Base-by-base conservation (phyloP, 2,329 filamentous ascomycete species). In the Aspergillaceae sp. region DNA sequence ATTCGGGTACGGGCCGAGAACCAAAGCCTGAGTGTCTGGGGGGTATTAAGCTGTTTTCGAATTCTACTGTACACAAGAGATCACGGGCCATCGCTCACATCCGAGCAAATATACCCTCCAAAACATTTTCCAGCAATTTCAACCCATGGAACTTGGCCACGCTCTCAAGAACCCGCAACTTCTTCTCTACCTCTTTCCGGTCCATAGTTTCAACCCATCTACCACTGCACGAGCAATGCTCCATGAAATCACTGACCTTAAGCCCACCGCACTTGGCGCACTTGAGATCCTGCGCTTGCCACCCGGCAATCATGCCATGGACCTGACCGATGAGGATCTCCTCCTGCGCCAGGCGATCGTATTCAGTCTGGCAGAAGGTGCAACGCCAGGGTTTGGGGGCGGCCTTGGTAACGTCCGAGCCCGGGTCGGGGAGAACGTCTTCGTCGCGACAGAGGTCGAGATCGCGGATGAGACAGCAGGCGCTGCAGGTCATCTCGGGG, bases 191-290 rank as follows among this genome's bases (percentile, higher is more conserved):
- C 29, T 86, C 85, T 29, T 77, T 79, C 52, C 77, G 75, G 55
- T 83, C 78, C 49, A 90, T 74, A 19, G 82, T 87, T 53, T 80
- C 80, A 11, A 75, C 77, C 92, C 92, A 98, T 48, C 79, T 78
- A 3, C 92, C 92, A 50, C 87, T 87, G 72, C 92, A 98, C 7
- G 83, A 85, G 68, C 94, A 98, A 67, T 97, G 90, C 65, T 96
- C 91, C 82, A 92, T 89, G 58, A 97, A 94, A 60, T 96, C 91
- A 63, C 95, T 97, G 36, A 87, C 76, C 61, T 88, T 74, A 35
- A 95, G 67, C 3, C 70, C 58, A 37, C 65, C 66, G 57, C 79
- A 83, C 56, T 87, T 87, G 30, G 77, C 80, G 64, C 92, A 98
- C 68, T 88, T 88, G 48, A 97, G 69, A 65, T 98, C 92, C 70